Evolutionary conservation across 129 eudicot species (phyloP).

Genomic region (Deinandra increscens): DNA sequence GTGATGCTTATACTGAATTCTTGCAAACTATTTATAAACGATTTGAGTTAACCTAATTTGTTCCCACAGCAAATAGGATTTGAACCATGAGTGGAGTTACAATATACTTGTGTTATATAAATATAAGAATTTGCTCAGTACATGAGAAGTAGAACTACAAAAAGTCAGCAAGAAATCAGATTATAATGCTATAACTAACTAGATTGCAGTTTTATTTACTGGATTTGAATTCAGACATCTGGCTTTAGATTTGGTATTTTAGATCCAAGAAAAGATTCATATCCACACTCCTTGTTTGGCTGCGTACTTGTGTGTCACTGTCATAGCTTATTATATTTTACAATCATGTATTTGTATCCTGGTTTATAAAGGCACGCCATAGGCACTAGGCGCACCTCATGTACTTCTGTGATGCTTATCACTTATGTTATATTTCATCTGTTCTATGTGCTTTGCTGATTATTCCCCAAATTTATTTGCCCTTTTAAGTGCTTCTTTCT

Average conservation of each 20-base stretch:
- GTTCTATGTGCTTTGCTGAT: not conserved
- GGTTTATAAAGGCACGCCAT: too few relatives aligned
- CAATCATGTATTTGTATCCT: not conserved
- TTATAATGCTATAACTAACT: too few relatives aligned
- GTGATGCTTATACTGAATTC: not conserved
- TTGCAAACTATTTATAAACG: not conserved
- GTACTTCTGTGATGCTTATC: not conserved
- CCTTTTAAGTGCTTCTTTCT: not conserved
- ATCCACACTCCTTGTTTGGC: not conserved
- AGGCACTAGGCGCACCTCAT: too few relatives aligned
- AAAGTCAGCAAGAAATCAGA: too few relatives aligned
- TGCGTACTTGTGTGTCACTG: not conserved
- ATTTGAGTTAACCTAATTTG: not conserved
- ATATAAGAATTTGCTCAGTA: not conserved
- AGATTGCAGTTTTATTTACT: not conserved
- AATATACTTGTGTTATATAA: not conserved
- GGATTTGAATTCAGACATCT: not conserved
- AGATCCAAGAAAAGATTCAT: not conserved
- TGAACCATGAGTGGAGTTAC: not conserved
- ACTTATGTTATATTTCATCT: not conserved
- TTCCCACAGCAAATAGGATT: not conserved
- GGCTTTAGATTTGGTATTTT: not conserved
- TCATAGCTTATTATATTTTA: not conserved
- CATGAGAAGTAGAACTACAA: not conserved
- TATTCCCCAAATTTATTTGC: not conserved